Conservation (phyloP, 805 yeast species). For the Blastobotrys muscicola region DNA sequence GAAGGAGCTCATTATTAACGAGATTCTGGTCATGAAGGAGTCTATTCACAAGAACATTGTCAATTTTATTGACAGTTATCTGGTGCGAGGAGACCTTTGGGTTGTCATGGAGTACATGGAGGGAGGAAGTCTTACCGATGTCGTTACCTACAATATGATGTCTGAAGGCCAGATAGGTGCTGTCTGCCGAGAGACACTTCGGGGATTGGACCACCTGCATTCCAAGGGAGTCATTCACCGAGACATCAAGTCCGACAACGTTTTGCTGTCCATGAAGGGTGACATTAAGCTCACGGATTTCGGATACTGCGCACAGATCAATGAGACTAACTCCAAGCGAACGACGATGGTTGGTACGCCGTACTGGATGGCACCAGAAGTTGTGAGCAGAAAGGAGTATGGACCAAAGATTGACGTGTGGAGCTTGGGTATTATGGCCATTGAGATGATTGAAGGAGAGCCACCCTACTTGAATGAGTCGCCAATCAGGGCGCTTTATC, state of each 20-base stretch:
- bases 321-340: constrained; percentile 68
- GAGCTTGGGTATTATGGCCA: constrained; percentile 96
- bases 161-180: constrained; percentile 94
- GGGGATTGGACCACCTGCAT: constrained; percentile 81
- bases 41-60: constrained; percentile 92
- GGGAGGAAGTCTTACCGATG: constrained; percentile 94
- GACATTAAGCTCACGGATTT: constrained; percentile 93
- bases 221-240: constrained; percentile 90
- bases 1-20: constrained; percentile 91
- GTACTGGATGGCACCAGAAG: constrained; percentile 99
- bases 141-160: constrained; percentile 81
- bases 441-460: constrained; percentile 98
- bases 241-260: constrained; percentile 92
- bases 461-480: constrained; percentile 97
- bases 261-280: constrained; percentile 70
- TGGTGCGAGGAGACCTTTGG: constrained; percentile 79
- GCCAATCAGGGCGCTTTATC: constrained; percentile 84
- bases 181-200: constrained; percentile 82
- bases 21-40: constrained; percentile 93
- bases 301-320: constrained; percentile 74
- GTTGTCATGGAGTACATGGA: constrained; percentile 99
- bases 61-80: constrained; percentile 83
- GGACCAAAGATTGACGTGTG: constrained; percentile 96
- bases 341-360: constrained; percentile 99
- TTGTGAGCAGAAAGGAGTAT: constrained; percentile 86